Base-by-base conservation (phyloP, 1,284 basidiomycete genomes). In the Ustilago shanxiensis region DNA sequence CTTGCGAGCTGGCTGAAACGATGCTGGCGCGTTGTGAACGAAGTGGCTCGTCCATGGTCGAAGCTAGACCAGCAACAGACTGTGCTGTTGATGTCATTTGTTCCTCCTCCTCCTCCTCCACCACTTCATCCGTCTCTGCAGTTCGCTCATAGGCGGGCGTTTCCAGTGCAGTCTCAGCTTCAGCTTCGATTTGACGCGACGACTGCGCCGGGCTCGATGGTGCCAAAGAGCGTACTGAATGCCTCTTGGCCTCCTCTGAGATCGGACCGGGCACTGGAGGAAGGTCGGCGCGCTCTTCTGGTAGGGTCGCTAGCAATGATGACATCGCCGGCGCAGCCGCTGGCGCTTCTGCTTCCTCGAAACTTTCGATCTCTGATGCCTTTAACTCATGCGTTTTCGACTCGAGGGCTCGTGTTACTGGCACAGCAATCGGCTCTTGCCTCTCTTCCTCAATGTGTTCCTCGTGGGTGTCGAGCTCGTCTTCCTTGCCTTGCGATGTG, bases 1-100 rank as follows among this genome's bases (percentile, higher is more conserved):
- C 59, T 31, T 41, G 22, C 2, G 67, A 66, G 61, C 61, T 55
- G 57, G 56, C 64, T 0, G 69, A 72, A 6, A 72, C 52, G 44
- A 72, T 59, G 59, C 68, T 71, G 2, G 68, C 68, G 35, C 62
- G 53, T 54, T 49, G 58, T 6, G 68, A 71, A 22, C 59, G 62
- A 3, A 65, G 33, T 8, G 68, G 68, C 28, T 61, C 68, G 29
- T 71, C 68, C 20, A 50, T 58, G 33, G 62, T 53, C 18, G 68
- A 65, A 11, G 37, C n/a, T 18, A 35, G 49, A 0, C 35, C 58
- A 1, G 54, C n/a, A 7, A 28, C 26, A 5, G 47, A 61, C 29
- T 44, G 28, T 16, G 20, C 47, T 11, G 20, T 20, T 4, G 28
- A n/a, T 20, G 41, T 16, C 14, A 16, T 6, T 18, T 39, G n/a